Base-by-base conservation (phyloP, 495 filamentous ascomycete genomes). In the Aspergillus egyptiacus region DNA sequence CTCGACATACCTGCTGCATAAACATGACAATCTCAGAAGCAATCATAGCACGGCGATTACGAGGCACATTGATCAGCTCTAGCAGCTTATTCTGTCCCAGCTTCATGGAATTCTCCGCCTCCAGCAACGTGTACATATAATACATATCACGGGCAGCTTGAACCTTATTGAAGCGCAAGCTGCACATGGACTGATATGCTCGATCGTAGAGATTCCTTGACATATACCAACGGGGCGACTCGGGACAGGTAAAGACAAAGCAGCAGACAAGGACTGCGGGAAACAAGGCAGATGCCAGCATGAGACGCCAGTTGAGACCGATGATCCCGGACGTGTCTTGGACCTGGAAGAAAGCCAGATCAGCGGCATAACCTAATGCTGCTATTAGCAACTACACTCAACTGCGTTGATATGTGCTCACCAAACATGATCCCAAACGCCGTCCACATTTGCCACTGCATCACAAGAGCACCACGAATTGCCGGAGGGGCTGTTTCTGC, bases 401-500 rank as follows among this genome's bases (percentile, higher is more conserved):
- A 33, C 3, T 3, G 3, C 28, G 15, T 13, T 5, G 6, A 27
- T 14, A 31, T 31, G 3, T 20, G 10, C 28, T 13, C 28, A 44
- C 41, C 87, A 13, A 89, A 48, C 77, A 90, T 84, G 58, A 90
- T 88, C 2, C 87, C 87, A 51, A 89, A 89, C 2, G 87, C 87
- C 1, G 85, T 90, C 83, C 83, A 90, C 79, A 89, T 82, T 63
- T 91, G 88, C 87, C 88, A 91, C 60, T 85, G 80, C 82, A 86
- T 85, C 5, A 86, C 81, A 30, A 87, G 56, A 11, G 87, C 88
- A 24, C 88, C 88, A 31, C 88, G 79, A 37, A 91, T 86, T 19
- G 69, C 68, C 0, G 87, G 76, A 0, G 89, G 86, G 0, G 82
- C 74, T 25, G 78, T 83, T 60, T 93, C 88, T 2, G 88, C 88